phyloP scores from a whole-genome alignment of 2,329 filamentous ascomycete genomes.

The Fusarium tricinctum region DNA sequence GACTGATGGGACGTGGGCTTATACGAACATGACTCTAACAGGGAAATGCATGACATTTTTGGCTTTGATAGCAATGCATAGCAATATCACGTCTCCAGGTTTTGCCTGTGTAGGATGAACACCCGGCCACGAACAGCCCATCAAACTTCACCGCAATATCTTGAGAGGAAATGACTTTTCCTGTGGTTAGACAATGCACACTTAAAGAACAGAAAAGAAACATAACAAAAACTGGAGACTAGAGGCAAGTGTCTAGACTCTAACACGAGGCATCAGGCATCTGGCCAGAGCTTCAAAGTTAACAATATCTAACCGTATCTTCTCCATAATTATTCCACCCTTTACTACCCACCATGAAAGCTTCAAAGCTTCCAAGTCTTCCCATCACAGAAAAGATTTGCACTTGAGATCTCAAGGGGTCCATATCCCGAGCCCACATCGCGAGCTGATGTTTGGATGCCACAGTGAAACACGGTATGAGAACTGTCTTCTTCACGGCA shows the following conservation, averaged over 20 bases:
- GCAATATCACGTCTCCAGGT: background rate
- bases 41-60: slow-evolving; percentile 34
- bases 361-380: slow-evolving; percentile 19
- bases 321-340: slow-evolving; percentile 38
- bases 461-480: slow-evolving; percentile 26
- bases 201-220: slow-evolving; percentile 22
- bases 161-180: slow-evolving; percentile 9
- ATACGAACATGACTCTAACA: slow-evolving; percentile 13
- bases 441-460: slow-evolving; percentile 22
- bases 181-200: slow-evolving; percentile 15
- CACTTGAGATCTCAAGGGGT: slow-evolving; percentile 38
- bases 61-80: slow-evolving; percentile 1
- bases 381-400: slow-evolving; percentile 45
- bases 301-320: slow-evolving; percentile 19
- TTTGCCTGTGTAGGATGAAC: background rate
- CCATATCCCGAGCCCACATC: slow-evolving; percentile 31
- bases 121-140: slow-evolving; percentile 15
- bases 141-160: slow-evolving; percentile 15
- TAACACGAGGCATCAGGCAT: slow-evolving; percentile 15
- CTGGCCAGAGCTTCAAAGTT: slow-evolving; percentile 7
- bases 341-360: slow-evolving; percentile 31
- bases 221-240: slow-evolving; percentile 30
- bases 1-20: slow-evolving; percentile 19
- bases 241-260: background rate
- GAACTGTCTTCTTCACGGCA: background rate